Conservation (phyloP, 495 filamentous ascomycete species). For the Hyaloscypha bicolor region DNA sequence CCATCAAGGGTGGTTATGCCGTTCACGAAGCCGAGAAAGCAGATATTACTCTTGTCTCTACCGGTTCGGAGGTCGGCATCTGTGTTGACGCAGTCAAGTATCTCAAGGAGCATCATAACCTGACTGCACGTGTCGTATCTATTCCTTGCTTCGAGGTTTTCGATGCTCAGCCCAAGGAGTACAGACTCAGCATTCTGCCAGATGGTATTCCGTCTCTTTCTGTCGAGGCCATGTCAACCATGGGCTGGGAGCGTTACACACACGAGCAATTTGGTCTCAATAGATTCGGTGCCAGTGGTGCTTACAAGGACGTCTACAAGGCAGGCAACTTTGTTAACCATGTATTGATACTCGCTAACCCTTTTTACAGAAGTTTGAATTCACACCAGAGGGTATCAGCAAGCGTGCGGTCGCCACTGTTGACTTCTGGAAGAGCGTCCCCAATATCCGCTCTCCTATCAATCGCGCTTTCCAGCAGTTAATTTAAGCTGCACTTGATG, state of each 20-base stretch:
- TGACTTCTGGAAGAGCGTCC: slow-evolving; percentile 94
- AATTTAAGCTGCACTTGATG: slow-evolving; percentile 53
- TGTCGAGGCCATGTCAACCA: slow-evolving; percentile 90
- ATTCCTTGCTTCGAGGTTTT: slow-evolving; percentile 98
- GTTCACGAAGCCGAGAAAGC: slow-evolving; percentile 82
- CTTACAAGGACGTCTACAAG: slow-evolving; percentile 97
- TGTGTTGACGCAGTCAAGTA: slow-evolving; percentile 88
- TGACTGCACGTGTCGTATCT: slow-evolving; percentile 91
- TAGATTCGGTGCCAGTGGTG: slow-evolving; percentile 93
- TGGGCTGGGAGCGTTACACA: slow-evolving; percentile 96
- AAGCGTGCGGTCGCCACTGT: slow-evolving; percentile 91
- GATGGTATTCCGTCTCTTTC: slow-evolving; percentile 93
- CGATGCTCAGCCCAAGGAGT: slow-evolving; percentile 90
- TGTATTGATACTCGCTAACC: slow-evolving; percentile 35
- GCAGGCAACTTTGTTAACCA: slow-evolving; percentile 49
- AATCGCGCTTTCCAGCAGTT: slow-evolving; percentile 91
- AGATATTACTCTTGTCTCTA: slow-evolving; percentile 87
- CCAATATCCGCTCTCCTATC: slow-evolving; percentile 86
- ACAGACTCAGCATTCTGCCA: slow-evolving; percentile 86
- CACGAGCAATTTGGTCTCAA: slow-evolving; percentile 99
- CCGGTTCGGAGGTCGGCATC: slow-evolving; percentile 94
- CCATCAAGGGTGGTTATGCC: slow-evolving; percentile 93
- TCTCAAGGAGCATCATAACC: slow-evolving; percentile 78
- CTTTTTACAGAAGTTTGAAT: slow-evolving; percentile 86
- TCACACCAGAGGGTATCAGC: slow-evolving; percentile 92